A percentile compares a stretch with the other conserved stretches of the same genome.
Conservation (phyloP, 768 basidiomycete species). For the Podaxis sp. region DNA sequence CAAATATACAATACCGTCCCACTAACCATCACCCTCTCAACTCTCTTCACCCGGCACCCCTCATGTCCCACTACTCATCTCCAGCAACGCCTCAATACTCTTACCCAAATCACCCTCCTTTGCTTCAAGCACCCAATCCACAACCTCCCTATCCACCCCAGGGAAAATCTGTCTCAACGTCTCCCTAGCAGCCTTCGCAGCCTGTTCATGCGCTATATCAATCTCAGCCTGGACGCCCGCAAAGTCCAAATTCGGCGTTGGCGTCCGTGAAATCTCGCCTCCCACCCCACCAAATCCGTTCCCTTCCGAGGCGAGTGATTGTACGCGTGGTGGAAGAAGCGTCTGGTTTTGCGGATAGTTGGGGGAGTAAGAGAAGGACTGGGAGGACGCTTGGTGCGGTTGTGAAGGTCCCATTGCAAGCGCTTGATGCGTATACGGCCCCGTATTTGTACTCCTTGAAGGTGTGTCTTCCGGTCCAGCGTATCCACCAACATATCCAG, state of each 20-base stretch:
- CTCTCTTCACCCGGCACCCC: neutral
- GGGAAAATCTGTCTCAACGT: slow-evolving; percentile 93
- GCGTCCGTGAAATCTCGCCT: slow-evolving; percentile 61
- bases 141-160: slow-evolving; percentile 72
- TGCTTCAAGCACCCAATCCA: slow-evolving; percentile 88
- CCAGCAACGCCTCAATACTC: slow-evolving; percentile 84
- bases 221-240: slow-evolving; percentile 73
- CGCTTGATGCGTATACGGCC: slow-evolving; percentile 48
- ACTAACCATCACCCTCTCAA: neutral
- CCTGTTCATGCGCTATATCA: slow-evolving; percentile 74
- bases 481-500: slow-evolving; percentile 26
- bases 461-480: slow-evolving; percentile 49
- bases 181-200: slow-evolving; percentile 66
- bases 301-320: slow-evolving; percentile 31
- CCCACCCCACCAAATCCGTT: slow-evolving; percentile 21
- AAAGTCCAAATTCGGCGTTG: slow-evolving; percentile 69
- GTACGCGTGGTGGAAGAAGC: slow-evolving; percentile 46
- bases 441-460: slow-evolving; percentile 32
- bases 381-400: slow-evolving; percentile 15
- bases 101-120: slow-evolving; percentile 85
- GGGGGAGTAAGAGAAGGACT: slow-evolving; percentile 16
- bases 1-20: neutral
- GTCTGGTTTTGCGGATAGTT: slow-evolving; percentile 21
- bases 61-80: slow-evolving; percentile 57
- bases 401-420: slow-evolving; percentile 53